Base-by-base conservation (phyloP, 805 yeast species). In the Wickerhamiella musiphila region DNA sequence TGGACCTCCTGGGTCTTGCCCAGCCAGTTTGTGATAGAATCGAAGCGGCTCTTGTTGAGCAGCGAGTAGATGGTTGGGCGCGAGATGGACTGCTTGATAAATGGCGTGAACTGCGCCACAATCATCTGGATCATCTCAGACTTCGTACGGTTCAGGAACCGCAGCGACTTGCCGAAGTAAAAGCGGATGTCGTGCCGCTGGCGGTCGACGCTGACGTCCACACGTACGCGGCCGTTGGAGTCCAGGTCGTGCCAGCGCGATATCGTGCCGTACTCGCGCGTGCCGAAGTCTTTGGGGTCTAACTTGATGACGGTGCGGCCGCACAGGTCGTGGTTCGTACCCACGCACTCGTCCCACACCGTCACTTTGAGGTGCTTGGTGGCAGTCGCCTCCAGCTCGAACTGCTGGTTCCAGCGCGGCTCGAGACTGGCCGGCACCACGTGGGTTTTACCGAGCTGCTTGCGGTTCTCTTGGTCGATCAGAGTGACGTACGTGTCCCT, bases 381-480 rank as follows among this genome's bases (percentile, higher is more conserved):
- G 15, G 60, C 53, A 1, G 64, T 60, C 0, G 54, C 52, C 18
- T 41, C 44, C 3, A 61, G 45, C 49, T 82, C 93, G 49, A 82
- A 79, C 35, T 77, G 78, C 56, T 84, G 94, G 45, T 79, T 78
- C 92, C 92, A 86, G 11, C 65, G 68, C 0, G 95, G 94, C 43
- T 72, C 70, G 21, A 66, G 55, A 4, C 73, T 68, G 33, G 68
- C 68, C 19, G 62, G 58, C 4, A 78, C 58, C 0, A 73, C 65
- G 42, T 78, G 61, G 0, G 96, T 84, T 38, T 68, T 71, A 2
- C 77, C 84, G 21, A 78, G 56, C 18, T 70, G 70, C 32, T 57
- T 61, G 23, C 68, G 60, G 2, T 61, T 61, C 23, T 52, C 53
- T 4, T 73, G 64, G 43, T 77, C 82, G 5, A 68, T 59, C 11